Base-by-base conservation (phyloP, 208 protist species). In the Sergeia podlipaevii region DNA sequence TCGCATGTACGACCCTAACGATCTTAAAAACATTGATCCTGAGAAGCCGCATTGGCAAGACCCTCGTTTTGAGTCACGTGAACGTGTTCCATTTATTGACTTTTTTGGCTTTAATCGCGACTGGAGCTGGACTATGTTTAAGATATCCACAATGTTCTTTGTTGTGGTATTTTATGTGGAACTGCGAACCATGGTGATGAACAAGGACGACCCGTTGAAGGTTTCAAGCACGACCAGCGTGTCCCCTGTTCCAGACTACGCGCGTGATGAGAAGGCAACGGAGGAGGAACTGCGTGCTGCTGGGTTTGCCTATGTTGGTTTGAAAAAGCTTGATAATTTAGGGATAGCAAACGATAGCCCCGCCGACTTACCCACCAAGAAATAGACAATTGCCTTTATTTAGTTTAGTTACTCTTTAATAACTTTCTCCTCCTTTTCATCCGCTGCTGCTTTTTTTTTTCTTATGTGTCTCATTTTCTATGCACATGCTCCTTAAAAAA, bases 31-130 rank as follows among this genome's bases (percentile, higher is more conserved):
- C 45, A 77, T 95, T 29, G 84, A 92, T 36, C 82, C 88, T 0
- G 85, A 95, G 45, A 92, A 88, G 51, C 88, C 84, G 15, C 88
- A 95, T 68, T 95, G 88, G 85, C 80, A 89, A 38, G 88, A 91
- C 44, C 65, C 74, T 1, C 67, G 77, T 13, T 95, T 89, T 53
- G 84, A 91, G n/a, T 80, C 79, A 2, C 74, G 88, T 18, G 72
- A 89, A 32, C 60, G 39, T 30, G 70, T 91, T 1, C 88, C 81
- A 0, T 92, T 95, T 53, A 89, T 95, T 65, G 88, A 95, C 42
- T 37, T 91, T 37, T 95, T 88, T 41, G 88, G 88, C 6, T 95
- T 71, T 59, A 95, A 95, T 55, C 65, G 84, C 1, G 76, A 95
- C 73, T 95, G 88, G 85, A 92, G 84, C 59, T 95, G 84, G 82